Percentiles rank a stretch among this genome's conserved stretches.
Conservation (phyloP, 257 asterid species). For the Paulownia fortunei region DNA sequence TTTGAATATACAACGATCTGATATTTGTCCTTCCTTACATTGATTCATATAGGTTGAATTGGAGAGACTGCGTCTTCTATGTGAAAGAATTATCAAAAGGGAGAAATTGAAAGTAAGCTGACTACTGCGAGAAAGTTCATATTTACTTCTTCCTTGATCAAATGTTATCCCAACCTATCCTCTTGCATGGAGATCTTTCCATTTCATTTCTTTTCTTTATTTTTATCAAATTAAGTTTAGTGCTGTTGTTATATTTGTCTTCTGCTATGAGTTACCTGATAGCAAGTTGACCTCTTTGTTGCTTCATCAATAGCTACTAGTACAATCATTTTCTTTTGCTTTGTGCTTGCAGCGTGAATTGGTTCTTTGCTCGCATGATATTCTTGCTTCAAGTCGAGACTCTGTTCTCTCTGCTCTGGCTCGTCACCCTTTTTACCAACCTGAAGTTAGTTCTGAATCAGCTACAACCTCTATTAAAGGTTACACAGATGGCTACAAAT, state of each 20-base stretch:
- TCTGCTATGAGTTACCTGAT: not conserved
- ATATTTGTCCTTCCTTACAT: slow-evolving; percentile 23
- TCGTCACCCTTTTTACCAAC: slow-evolving; percentile 80
- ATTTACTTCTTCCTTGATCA: not conserved
- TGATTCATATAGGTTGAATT: slow-evolving; percentile 75
- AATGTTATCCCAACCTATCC: not conserved
- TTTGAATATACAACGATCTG: slow-evolving; percentile 16
- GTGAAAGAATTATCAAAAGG: slow-evolving; percentile 89
- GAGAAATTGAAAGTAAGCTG: slow-evolving; percentile 90
- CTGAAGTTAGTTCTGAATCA: slow-evolving; percentile 92
- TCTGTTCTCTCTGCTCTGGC: slow-evolving; percentile 70
- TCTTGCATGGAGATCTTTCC: not conserved
- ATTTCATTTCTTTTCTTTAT: slow-evolving; percentile 4
- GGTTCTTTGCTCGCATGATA: slow-evolving; percentile 85
- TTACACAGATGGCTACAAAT: slow-evolving; percentile 65
- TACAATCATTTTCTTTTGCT: slow-evolving; percentile 19
- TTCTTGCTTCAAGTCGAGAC: slow-evolving; percentile 85
- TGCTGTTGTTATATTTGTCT: slow-evolving; percentile 11
- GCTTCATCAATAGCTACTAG: not conserved
- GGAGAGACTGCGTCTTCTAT: slow-evolving; percentile 95
- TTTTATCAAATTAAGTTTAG: not conserved
- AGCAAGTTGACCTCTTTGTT: slow-evolving; percentile 4
- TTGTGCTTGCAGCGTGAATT: slow-evolving; percentile 83
- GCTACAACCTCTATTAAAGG: slow-evolving; percentile 91
- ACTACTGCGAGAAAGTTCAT: not conserved